Evolutionary conservation across 768 basidiomycete species (phyloP), one percentile per base, ranked within the genome.

Genomic region (Hericium erinaceus): DNA sequence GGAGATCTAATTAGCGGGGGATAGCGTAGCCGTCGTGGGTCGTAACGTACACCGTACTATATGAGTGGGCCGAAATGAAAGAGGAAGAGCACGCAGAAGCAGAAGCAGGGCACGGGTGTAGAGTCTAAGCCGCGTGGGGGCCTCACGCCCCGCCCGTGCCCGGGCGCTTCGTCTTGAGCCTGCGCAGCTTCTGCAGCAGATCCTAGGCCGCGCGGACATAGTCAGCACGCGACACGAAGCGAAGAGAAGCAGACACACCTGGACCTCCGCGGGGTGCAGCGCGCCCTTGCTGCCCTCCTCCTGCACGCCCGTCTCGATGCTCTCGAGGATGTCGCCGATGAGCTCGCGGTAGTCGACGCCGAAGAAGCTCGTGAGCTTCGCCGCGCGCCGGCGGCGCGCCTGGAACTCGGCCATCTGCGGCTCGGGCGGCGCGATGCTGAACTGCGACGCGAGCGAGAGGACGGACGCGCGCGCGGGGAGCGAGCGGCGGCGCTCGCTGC

Each of bases 281-380:
- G 79, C 82, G 33, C 90, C 91, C 48, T 74, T 72, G 51, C 73
- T 78, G 54, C 79, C 69, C 67, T 92, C 90, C 63, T 87, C 81
- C 65, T 86, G 81, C 52, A 93, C 73, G 66, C 67, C 89, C 75
- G 73, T 79, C 70, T 92, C 90, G 64, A 93, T 85, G 54, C 86
- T 90, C 62, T 90, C 87, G 61, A 93, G 70, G 37, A 93, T 80
- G 66, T 92, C 87, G 40, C 75, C 77, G 56, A 92, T 83, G 57
- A 92, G 72, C 56, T 88, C 87, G 26, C 82, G 79, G 69, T 93
- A 92, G 68, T 90, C 80, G 44, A 92, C 91, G 22, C 90, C 90
- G 71, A 93, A 93, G 77, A 92, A 92, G 70, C 85, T 79, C 26
- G 87, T 85, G 59, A 93, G 77, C 74, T 93, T 93, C 60, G 90